A percentile compares a stretch with the other conserved stretches of the same genome.
Conservation (phyloP, 2,329 filamentous ascomycete genomes). For the Fusarium sarcochroum region DNA sequence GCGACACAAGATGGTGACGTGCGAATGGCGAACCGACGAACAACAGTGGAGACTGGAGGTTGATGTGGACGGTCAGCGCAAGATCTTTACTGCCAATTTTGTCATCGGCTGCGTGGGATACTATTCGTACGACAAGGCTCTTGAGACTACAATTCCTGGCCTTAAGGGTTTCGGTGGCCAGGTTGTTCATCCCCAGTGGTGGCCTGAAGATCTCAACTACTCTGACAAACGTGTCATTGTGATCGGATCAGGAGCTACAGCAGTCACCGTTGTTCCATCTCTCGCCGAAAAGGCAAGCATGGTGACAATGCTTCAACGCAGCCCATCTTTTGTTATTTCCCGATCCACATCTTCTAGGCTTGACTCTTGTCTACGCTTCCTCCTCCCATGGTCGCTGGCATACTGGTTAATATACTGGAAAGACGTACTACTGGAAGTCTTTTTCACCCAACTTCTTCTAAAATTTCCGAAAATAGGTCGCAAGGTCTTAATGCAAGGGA, state of each 20-base stretch:
- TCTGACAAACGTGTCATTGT: slow-evolving; percentile 77
- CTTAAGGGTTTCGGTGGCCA: slow-evolving; percentile 75
- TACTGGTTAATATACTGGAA: slow-evolving; percentile 64
- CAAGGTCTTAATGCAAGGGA: slow-evolving; percentile 57
- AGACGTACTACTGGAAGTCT: slow-evolving; percentile 60
- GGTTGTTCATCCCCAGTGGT: slow-evolving; percentile 80
- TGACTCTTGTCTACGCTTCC: slow-evolving; percentile 55
- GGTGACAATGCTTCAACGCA: slow-evolving; percentile 86
- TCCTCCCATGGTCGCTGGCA: slow-evolving; percentile 64
- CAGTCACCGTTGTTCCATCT: slow-evolving; percentile 80
- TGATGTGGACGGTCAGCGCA: slow-evolving; percentile 47
- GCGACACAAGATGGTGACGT: slow-evolving; percentile 61
- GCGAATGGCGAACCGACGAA: slow-evolving; percentile 68
- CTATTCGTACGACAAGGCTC: slow-evolving; percentile 77
- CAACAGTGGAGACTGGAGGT: slow-evolving; percentile 70
- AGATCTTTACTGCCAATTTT: slow-evolving; percentile 64
- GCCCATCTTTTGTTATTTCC: slow-evolving; percentile 78
- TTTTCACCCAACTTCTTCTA: slow-evolving; percentile 56
- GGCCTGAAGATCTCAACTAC: slow-evolving; percentile 78
- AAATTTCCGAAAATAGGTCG: slow-evolving; percentile 46
- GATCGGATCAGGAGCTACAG: slow-evolving; percentile 84
- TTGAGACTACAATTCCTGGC: slow-evolving; percentile 74
- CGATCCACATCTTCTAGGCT: slow-evolving; percentile 59
- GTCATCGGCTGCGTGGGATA: slow-evolving; percentile 75
- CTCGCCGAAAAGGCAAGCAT: slow-evolving; percentile 74